Conservation (phyloP, 768 basidiomycete species). For the Strobilomyces confusus region DNA sequence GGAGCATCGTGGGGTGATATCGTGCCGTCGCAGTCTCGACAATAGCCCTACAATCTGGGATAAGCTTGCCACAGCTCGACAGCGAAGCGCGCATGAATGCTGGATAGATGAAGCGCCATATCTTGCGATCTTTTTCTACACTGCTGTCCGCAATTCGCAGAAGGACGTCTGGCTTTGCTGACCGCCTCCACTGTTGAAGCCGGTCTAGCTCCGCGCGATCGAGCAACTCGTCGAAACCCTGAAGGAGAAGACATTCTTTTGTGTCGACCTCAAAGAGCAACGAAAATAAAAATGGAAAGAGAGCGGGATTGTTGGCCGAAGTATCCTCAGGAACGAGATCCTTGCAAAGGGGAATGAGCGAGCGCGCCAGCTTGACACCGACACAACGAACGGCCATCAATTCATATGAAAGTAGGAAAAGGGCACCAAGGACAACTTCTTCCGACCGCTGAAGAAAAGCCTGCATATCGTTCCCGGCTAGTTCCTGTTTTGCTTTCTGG, state of each 20-base stretch:
- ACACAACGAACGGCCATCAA: constrained; percentile 45
- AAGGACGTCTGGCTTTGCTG: constrained; percentile 50
- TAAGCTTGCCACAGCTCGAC: constrained; percentile 42
- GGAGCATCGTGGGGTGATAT: constrained; percentile 67
- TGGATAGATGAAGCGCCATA: constrained; percentile 76
- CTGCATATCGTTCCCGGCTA: constrained; percentile 40
- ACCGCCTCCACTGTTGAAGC: constrained; percentile 63
- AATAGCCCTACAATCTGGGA: constrained; percentile 56
- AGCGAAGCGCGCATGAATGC: constrained; percentile 55
- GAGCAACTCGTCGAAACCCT: constrained; percentile 63
- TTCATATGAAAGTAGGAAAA: constrained; percentile 71
- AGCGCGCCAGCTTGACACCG: constrained; percentile 63
- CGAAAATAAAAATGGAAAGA: constrained; percentile 39
- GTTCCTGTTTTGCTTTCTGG: constrained; percentile 36
- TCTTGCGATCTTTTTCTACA: constrained; percentile 58
- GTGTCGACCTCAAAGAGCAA: constrained; percentile 52
- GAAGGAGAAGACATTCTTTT: constrained; percentile 44
- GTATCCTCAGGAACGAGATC: constrained; percentile 38
- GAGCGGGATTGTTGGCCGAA: constrained; percentile 26
- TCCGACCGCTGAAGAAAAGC: constrained; percentile 43
- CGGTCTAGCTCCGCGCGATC: constrained; percentile 58
- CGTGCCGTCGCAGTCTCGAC: constrained; percentile 65
- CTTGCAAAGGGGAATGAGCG: constrained; percentile 46
- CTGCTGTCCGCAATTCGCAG: constrained; percentile 71
- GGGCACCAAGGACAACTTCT: constrained; percentile 65